Evolutionary conservation across 2,329 filamentous ascomycete genomes (phyloP).

Genomic region (Orbilia quercus): DNA sequence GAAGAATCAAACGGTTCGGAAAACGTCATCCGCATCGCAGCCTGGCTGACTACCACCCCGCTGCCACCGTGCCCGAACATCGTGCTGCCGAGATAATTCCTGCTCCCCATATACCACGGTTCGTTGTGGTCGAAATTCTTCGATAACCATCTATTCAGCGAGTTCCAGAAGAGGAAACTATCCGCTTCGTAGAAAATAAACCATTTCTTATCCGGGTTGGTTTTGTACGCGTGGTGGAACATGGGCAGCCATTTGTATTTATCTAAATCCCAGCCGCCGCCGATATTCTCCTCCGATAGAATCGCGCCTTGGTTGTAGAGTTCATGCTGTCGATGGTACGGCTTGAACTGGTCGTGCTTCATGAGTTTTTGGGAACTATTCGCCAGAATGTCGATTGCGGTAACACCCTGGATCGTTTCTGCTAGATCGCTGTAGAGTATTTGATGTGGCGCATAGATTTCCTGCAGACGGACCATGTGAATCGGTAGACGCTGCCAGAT

Average conservation of each 20-base stretch:
- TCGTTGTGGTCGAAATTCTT: constrained; percentile 64
- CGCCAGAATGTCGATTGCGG: constrained; percentile 61
- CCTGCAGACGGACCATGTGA: constrained; percentile 69
- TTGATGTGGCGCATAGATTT: constrained; percentile 66
- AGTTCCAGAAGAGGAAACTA: constrained; percentile 70
- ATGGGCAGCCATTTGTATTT: constrained; percentile 74
- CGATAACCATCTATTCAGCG: constrained; percentile 67
- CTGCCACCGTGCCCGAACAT: constrained; percentile 70
- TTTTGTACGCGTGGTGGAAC: constrained; percentile 68
- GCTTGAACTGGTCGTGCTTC: constrained; percentile 65
- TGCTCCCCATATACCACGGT: constrained; percentile 68
- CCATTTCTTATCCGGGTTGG: constrained; percentile 70
- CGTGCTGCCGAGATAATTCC: constrained; percentile 64
- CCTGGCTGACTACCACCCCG: constrained; percentile 61
- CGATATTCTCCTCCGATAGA: constrained; percentile 60
- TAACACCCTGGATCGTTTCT: constrained; percentile 63
- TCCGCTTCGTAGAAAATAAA: constrained; percentile 72
- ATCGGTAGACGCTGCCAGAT: constrained; percentile 68
- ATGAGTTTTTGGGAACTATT: constrained; percentile 63
- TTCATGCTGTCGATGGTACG: constrained; percentile 64
- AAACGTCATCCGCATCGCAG: constrained; percentile 42
- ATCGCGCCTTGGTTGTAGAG: constrained; percentile 55
- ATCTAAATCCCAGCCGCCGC: constrained; percentile 69
- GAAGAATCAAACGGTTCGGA: constrained; percentile 22
- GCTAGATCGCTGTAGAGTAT: constrained; percentile 71